Base-by-base conservation (phyloP, 805 yeast genomes). In the Priceomyces carsonii region DNA sequence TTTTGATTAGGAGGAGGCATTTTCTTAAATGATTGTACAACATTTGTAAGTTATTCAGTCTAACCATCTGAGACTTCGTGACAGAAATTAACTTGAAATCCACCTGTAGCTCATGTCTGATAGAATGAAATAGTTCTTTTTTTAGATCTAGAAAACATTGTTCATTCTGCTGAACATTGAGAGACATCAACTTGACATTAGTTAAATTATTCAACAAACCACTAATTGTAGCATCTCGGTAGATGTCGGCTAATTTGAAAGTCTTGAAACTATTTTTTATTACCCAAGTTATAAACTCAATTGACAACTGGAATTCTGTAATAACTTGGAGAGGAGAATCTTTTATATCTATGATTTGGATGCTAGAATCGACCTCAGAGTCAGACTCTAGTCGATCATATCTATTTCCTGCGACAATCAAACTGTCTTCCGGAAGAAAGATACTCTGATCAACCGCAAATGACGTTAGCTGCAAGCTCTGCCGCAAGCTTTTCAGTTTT, bases 41-140 rank as follows among this genome's bases (percentile, higher is more conserved):
- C 5, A 12, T 14, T 10, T 24, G 22, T 8, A 56, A 40, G 16
- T 34, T 40, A 8, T 33, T 31, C 42, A 44, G 48, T n/a, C 40
- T 39, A 2, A 61, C 58, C 3, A 34, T 43, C 42, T 57, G 62
- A 4, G 45, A 32, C 19, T 42, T 57, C 3, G 58, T 46, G 3
- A 53, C 56, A 6, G 32, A 31, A n/a, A 62, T 56, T 3, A 62
- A 41, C 6, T 49, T 48, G 17, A 38, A 39, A 9, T 43, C 26
- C 3, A 35, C 34, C 23, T 58, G 66, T 14, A 61, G 29, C 19
- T 39, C 29, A 31, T 59, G 64, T 30, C 66, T 40, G 16, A 55
- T 49, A 15, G 44, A 30, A 31, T 61, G 65, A 25, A 62, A 61
- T 4, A 53, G 32, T 10, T 43, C 39, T 15, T 38, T 42, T 15